Evolutionary conservation across 331 rosid species (phyloP), one percentile per base, ranked within the genome.

Genomic region (Quercus tomentella): DNA sequence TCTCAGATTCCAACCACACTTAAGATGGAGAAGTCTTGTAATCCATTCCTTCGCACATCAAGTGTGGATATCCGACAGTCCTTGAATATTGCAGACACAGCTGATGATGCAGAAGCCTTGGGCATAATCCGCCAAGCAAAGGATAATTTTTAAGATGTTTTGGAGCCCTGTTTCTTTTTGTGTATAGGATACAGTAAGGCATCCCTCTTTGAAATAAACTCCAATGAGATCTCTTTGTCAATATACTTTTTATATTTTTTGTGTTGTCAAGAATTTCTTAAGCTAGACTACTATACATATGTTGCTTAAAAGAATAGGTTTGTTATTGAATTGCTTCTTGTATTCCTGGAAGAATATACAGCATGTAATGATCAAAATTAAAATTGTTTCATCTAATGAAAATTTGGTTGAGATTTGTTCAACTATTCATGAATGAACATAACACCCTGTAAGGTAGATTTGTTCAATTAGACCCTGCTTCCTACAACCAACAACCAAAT

Each of bases 11-110:
- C 98, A 73, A 83, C 93, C 10, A 88, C 88, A 2, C 79, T 92
- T 43, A 90, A 90, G 87, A 56, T 79, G 81, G 97, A 94, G 84
- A 92, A 90, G 88, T 83, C 89, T 37, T 92, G 97, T 77, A 94
- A 92, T 77, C 98, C 98, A 3, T 94, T 94, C 83, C 97, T 94
- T 61, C 94, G 97, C 8, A 92, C 89, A 11, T 87, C 90, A 5
- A 92, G 97, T 76, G 30, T 41, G 11, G 89, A 93, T 80, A 93
- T 96, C 72, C 92, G 98, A 33, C 85, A 41, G 75, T 84, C 82
- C 2, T 73, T 94, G 49, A 88, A 86, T 5, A 91, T 92, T 80
- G 76, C 91, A 1, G 76, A 55, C 68, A 52, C 94, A 9, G 96
- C 91, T 31, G 84, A 89, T 78, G 96, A 96, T 56, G 94, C 92